phyloP scores from a whole-genome alignment of 2,329 filamentous ascomycete species.

The Monilinia laxa region DNA sequence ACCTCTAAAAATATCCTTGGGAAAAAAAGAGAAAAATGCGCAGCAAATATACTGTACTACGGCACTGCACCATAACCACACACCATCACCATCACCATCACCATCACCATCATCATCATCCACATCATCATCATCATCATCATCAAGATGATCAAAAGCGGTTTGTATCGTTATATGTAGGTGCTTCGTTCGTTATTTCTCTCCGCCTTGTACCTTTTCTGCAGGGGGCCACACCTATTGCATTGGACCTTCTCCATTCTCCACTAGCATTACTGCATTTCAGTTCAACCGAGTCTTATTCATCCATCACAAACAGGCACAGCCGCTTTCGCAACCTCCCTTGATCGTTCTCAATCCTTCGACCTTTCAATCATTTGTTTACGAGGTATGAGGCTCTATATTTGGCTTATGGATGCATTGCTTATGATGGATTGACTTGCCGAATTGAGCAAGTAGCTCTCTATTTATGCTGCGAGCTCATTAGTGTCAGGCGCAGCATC shows the following conservation, averaged over 20 bases:
- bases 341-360: conserved; percentile 22
- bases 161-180: conserved; percentile 4
- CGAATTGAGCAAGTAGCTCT: conserved; percentile 23
- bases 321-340: conserved; percentile 14
- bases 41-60: too few relatives aligned
- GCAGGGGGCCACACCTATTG: conserved; percentile 6
- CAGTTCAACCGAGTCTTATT: conserved; percentile 10
- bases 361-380: conserved; percentile 10
- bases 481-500: conserved; percentile 23
- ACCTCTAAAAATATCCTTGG: too few relatives aligned
- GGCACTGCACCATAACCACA: too few relatives aligned
- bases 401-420: conserved; percentile 17
- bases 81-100: too few relatives aligned
- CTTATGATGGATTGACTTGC: conserved; percentile 17
- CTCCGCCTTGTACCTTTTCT: too few relatives aligned
- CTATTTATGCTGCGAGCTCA: conserved; percentile 19
- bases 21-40: too few relatives aligned
- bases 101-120: too few relatives aligned
- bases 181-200: background rate
- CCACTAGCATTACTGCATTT: conserved; percentile 2
- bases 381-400: conserved; percentile 21
- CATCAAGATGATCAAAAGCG: background rate
- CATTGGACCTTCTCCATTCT: background rate
- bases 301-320: conserved; percentile 21
- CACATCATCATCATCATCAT: background rate